A percentile compares a stretch with the other conserved stretches of the same genome.
phyloP scores from a whole-genome alignment of 2,329 filamentous ascomycete genomes.

The Dichotomopilus funicola region DNA sequence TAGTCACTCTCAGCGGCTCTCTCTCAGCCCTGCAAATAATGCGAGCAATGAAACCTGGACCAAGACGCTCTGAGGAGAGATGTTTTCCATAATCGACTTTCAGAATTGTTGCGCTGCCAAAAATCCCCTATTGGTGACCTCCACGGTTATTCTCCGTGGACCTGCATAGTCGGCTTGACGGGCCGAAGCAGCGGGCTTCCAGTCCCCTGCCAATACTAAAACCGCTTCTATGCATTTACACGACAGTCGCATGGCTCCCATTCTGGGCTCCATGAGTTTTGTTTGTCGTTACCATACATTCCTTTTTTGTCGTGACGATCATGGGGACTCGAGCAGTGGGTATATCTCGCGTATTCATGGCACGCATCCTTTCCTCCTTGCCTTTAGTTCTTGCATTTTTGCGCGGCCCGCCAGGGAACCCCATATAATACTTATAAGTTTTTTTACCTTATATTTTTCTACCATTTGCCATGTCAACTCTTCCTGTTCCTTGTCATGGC shows the following conservation, averaged over 20 bases:
- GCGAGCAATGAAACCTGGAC: conserved; percentile 11
- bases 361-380: background rate
- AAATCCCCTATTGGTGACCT: conserved; percentile 23
- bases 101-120: conserved; percentile 2
- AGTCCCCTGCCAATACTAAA: conserved; percentile 11
- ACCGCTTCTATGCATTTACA: conserved; percentile 16
- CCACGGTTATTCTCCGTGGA: conserved; percentile 20
- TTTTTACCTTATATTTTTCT: background rate
- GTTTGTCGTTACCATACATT: background rate
- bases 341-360: conserved; percentile 8
- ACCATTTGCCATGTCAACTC: conserved; percentile 9
- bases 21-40: conserved; percentile 21
- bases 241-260: conserved; percentile 3
- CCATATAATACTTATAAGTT: background rate
- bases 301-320: background rate
- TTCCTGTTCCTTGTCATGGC: conserved; percentile 15
- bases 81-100: conserved; percentile 3
- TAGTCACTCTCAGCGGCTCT: conserved; percentile 4
- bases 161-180: conserved; percentile 16
- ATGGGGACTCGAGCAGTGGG: background rate
- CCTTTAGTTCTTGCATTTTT: background rate
- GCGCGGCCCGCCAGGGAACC: background rate
- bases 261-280: background rate
- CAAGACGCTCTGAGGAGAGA: conserved; percentile 8
- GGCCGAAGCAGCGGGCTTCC: conserved; percentile 18